These are phyloP conservation scores for Venturia aucupariae DNA, from an alignment of 2,329 filamentous ascomycete genomes.

Conservation along the genomic window DNA sequence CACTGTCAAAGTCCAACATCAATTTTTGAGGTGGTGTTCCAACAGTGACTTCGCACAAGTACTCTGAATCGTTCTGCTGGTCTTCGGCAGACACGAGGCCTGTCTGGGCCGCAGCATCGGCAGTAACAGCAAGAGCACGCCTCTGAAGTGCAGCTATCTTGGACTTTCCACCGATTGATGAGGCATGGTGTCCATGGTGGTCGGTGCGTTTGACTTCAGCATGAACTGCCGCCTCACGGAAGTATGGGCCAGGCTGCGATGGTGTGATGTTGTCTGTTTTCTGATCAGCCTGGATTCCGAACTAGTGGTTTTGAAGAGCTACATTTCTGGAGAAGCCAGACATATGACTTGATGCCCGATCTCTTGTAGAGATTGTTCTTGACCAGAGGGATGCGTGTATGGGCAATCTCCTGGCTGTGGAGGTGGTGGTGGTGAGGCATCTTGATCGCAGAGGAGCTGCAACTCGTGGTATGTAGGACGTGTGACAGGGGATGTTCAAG, in stretches of 20 bases:
- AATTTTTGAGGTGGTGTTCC: slow-evolving; percentile 54
- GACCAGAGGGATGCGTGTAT: slow-evolving; percentile 13
- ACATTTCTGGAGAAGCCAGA: slow-evolving; percentile 51
- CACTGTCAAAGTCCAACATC: slow-evolving; percentile 58
- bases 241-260: slow-evolving; percentile 54
- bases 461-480: neutral
- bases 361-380: slow-evolving; percentile 22
- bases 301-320: neutral
- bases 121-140: neutral
- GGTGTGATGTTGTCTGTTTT: slow-evolving; percentile 43
- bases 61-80: slow-evolving; percentile 57
- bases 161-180: neutral
- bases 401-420: neutral
- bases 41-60: slow-evolving; percentile 54
- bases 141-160: neutral
- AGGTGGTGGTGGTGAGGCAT: neutral
- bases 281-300: neutral
- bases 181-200: neutral
- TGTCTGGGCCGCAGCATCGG: slow-evolving; percentile 13
- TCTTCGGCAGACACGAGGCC: slow-evolving; percentile 52
- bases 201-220: neutral
- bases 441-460: neutral
- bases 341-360: slow-evolving; percentile 52
- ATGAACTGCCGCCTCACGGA: slow-evolving; percentile 34
- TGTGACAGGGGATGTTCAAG: neutral